A percentile compares a stretch with the other conserved stretches of the same genome.
These are phyloP conservation scores for Reutealis trisperma DNA, from an alignment of 345 rosid species.

Conservation along the genomic window DNA sequence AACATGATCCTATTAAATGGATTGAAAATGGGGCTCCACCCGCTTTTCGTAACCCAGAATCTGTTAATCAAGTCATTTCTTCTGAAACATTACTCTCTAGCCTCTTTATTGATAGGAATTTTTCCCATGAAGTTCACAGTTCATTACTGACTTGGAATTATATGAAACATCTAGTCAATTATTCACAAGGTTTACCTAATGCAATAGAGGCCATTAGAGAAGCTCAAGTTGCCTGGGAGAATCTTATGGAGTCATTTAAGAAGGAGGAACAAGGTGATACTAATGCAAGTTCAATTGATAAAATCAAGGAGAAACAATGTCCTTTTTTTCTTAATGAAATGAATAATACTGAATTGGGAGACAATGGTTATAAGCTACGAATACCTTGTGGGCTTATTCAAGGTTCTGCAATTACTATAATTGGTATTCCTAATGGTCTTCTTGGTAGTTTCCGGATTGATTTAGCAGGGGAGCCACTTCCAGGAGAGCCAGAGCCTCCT, in stretches of 20 bases:
- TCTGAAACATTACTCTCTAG: constrained; percentile 45
- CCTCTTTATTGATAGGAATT: constrained; percentile 59
- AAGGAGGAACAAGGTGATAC: constrained; percentile 49
- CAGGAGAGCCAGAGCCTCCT: constrained; percentile 99
- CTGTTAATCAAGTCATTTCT: constrained; percentile 58
- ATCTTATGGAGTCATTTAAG: constrained; percentile 62
- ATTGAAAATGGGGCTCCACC: constrained; percentile 47
- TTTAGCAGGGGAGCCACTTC: constrained; percentile 82
- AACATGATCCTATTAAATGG: constrained; percentile 67
- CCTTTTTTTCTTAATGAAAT: constrained; percentile 80
- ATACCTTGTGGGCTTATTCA: constrained; percentile 92
- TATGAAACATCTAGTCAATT: constrained; percentile 53
- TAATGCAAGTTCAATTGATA: constrained; percentile 45
- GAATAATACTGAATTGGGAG: constrained; percentile 66
- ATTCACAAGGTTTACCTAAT: constrained; percentile 63
- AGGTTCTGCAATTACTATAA: constrained; percentile 85
- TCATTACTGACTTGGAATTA: constrained; percentile 76
- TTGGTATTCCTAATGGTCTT: constrained; percentile 86
- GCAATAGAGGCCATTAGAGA: constrained; percentile 86
- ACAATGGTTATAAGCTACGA: constrained; percentile 48
- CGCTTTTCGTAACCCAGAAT: constrained; percentile 52
- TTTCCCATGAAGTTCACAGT: constrained; percentile 56
- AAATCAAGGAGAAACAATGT: constrained; percentile 60
- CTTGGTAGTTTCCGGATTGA: constrained; percentile 84
- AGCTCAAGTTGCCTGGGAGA: constrained; percentile 85